Percentiles rank a stretch among this genome's conserved stretches.
phyloP scores from a whole-genome alignment of 2,329 filamentous ascomycete species.

The Diplocarpon mali region DNA sequence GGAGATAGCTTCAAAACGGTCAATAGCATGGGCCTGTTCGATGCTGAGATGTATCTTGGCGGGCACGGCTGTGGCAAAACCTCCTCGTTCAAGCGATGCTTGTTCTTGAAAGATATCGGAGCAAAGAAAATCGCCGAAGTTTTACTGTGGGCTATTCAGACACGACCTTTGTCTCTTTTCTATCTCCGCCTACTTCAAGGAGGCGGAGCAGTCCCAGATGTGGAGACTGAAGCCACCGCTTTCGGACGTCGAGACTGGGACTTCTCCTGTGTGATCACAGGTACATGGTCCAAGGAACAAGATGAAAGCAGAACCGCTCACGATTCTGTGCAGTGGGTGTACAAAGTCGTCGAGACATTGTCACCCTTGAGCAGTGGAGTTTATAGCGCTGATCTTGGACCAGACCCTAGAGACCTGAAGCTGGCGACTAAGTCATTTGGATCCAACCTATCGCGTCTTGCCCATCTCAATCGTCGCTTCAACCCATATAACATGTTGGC shows the following conservation, averaged over 20 bases:
- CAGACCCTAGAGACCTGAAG: conserved; percentile 43
- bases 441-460: conserved; percentile 38
- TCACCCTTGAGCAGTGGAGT: conserved; percentile 39
- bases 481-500: conserved; percentile 42
- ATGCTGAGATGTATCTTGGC: conserved; percentile 49
- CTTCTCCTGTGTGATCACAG: conserved; percentile 53
- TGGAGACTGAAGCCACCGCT: conserved; percentile 36
- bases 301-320: conserved; percentile 34
- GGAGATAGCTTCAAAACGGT: conserved; percentile 28
- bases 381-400: conserved; percentile 52
- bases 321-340: conserved; percentile 42
- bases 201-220: conserved; percentile 38
- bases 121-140: conserved; percentile 23
- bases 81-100: conserved; percentile 52
- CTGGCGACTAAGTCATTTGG: conserved; percentile 47
- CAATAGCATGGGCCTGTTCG: conserved; percentile 41
- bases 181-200: conserved; percentile 50
- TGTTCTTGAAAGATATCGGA: conserved; percentile 44
- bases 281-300: conserved; percentile 45
- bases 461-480: conserved; percentile 36
- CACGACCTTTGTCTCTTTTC: conserved; percentile 31
- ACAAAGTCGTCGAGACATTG: conserved; percentile 36
- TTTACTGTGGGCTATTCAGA: conserved; percentile 36
- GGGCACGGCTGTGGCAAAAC: conserved; percentile 46
- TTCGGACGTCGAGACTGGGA: conserved; percentile 55